These are phyloP conservation scores for Plasmodium relictum DNA, from an alignment of 169 alveolate species.

Conservation along the genomic window DNA sequence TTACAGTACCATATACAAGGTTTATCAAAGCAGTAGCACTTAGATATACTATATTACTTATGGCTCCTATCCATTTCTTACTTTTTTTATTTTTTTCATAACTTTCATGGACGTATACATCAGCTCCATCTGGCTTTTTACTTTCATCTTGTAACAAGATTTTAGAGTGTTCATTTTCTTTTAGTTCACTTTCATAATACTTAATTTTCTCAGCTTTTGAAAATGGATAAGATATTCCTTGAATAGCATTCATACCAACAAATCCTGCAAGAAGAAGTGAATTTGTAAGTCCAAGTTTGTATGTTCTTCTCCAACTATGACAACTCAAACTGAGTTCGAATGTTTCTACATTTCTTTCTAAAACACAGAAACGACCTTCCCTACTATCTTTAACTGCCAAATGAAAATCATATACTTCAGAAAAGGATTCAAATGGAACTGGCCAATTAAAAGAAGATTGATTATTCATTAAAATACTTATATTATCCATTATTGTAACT, in stretches of 20 bases:
- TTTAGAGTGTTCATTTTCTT: too few relatives aligned
- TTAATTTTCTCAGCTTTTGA: background rate
- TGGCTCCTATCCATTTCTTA: background rate
- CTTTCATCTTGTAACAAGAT: background rate
- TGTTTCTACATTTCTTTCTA: constrained; percentile 19
- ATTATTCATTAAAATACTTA: constrained; percentile 26
- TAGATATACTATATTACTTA: background rate
- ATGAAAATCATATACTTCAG: constrained; percentile 61
- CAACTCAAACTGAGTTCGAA: constrained; percentile 17
- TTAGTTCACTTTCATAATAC: background rate
- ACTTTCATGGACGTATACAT: background rate
- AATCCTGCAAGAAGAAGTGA: constrained; percentile 8
- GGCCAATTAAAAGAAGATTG: constrained; percentile 54
- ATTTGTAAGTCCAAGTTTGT: constrained; percentile 10
- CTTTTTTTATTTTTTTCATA: background rate
- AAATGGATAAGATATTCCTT: constrained; percentile 8
- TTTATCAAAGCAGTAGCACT: constrained; percentile 16
- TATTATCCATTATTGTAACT: constrained; percentile 37
- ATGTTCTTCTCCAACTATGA: constrained; percentile 22
- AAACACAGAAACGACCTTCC: constrained; percentile 14
- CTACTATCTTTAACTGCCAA: constrained; percentile 21
- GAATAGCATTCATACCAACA: constrained; percentile 22
- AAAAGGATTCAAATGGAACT: constrained; percentile 28
- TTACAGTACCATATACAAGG: background rate
- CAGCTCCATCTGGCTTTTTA: background rate